A percentile compares a stretch with the other conserved stretches of the same genome.
These are phyloP conservation scores for Aspergillus transmontanensis DNA, from an alignment of 2,329 filamentous ascomycete species.

Conservation along the genomic window DNA sequence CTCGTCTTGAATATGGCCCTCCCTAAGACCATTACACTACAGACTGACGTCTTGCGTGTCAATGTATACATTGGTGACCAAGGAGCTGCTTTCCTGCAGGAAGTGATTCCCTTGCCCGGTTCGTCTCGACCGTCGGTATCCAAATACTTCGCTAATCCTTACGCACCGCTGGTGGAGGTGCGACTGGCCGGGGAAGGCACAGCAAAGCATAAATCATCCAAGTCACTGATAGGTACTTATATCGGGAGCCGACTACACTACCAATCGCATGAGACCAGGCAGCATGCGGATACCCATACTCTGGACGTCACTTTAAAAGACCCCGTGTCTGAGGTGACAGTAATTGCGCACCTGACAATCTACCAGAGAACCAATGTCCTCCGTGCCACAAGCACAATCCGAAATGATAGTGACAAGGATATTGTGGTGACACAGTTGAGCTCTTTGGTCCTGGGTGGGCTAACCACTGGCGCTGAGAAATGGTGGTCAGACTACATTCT, in stretches of 20 bases:
- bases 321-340: constrained; percentile 16
- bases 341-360: constrained; percentile 24
- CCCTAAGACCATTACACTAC: constrained; percentile 6
- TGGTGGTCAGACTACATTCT: constrained; percentile 30
- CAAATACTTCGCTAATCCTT: constrained; percentile 9
- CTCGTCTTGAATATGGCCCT: neutral
- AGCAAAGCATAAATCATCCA: constrained; percentile 26
- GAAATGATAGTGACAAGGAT: constrained; percentile 19
- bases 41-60: constrained; percentile 4
- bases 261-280: constrained; percentile 17
- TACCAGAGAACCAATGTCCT: constrained; percentile 22
- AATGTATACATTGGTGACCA: constrained; percentile 9
- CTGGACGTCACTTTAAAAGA: constrained; percentile 24
- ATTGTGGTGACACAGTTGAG: constrained; percentile 24
- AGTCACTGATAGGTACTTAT: constrained; percentile 27
- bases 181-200: constrained; percentile 31
- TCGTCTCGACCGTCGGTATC: neutral
- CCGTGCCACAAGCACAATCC: constrained; percentile 22
- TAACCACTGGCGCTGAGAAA: constrained; percentile 17
- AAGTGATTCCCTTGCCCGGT: constrained; percentile 2
- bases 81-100: constrained; percentile 10
- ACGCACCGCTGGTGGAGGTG: constrained; percentile 22
- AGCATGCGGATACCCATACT: neutral
- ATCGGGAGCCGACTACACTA: constrained; percentile 27
- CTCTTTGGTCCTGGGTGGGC: constrained; percentile 27